A percentile compares a stretch with the other conserved stretches of the same genome.
Conservation (phyloP, 2,329 filamentous ascomycete genomes). For the Emericellopsis cladophorae region DNA sequence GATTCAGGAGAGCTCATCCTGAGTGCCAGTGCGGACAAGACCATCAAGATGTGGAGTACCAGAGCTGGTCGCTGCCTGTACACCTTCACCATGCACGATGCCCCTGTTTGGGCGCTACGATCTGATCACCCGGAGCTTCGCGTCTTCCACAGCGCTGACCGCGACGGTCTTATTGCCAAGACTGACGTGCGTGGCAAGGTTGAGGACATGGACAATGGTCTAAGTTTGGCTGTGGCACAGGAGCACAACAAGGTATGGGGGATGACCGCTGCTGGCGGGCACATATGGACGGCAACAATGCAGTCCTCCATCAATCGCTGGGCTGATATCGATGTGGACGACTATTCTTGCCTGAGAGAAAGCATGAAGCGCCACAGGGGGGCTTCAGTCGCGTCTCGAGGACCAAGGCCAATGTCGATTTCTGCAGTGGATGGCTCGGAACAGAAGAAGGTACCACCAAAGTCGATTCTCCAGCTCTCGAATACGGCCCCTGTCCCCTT, state of each 20-base stretch:
- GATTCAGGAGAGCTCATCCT: conserved; percentile 82
- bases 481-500: conserved; percentile 69
- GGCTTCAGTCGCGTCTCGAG: conserved; percentile 27
- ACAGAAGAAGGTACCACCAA: conserved; percentile 60
- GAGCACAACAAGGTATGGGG: conserved; percentile 76
- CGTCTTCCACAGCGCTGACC: conserved; percentile 90
- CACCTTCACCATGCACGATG: conserved; percentile 97
- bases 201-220: conserved; percentile 63
- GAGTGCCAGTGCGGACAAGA: conserved; percentile 91
- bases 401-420: conserved; percentile 18
- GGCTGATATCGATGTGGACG: conserved; percentile 71
- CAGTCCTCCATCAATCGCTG: conserved; percentile 89
- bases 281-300: conserved; percentile 82
- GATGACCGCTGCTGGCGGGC: conserved; percentile 55
- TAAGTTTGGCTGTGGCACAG: conserved; percentile 82
- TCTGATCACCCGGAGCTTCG: conserved; percentile 76
- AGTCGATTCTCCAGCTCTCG: conserved; percentile 70
- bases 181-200: conserved; percentile 71
- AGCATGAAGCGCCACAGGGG: conserved; percentile 34
- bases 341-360: conserved; percentile 54
- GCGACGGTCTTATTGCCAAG: conserved; percentile 88
- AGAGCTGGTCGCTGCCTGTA: conserved; percentile 94
- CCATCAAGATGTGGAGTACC: conserved; percentile 95
- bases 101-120: conserved; percentile 92
- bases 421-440: conserved; percentile 10